Evolutionary conservation across 345 rosid genomes (phyloP).

Genomic region (Aquilaria sinensis): DNA sequence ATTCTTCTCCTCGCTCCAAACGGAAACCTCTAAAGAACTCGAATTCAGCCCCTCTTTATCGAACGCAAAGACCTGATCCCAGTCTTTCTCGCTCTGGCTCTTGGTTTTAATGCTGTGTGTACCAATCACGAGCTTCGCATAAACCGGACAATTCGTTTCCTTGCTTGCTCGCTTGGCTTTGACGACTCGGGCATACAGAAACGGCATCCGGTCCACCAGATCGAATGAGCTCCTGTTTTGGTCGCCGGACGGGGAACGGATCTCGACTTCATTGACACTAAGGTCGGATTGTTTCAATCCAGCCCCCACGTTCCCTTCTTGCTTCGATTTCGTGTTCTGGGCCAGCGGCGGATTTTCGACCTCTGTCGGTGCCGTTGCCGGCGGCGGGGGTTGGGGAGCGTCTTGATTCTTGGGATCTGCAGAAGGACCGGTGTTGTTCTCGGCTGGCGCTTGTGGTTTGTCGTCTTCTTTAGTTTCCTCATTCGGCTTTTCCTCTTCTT

Average conservation of each 20-base stretch:
- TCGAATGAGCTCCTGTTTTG: slow-evolving; percentile 60
- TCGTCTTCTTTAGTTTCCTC: slow-evolving; percentile 30
- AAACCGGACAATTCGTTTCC: slow-evolving; percentile 30
- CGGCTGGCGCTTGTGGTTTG: slow-evolving; percentile 27
- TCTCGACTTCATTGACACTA: slow-evolving; percentile 38
- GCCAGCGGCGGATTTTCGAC: slow-evolving; percentile 40
- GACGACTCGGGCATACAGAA: slow-evolving; percentile 66
- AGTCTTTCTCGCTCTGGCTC: slow-evolving; percentile 51
- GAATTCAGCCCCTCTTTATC: slow-evolving; percentile 81
- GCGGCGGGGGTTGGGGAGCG: slow-evolving; percentile 14
- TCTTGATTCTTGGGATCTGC: slow-evolving; percentile 9
- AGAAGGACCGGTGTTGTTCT: slow-evolving; percentile 16
- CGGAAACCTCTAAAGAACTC: slow-evolving; percentile 59
- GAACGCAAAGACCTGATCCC: slow-evolving; percentile 93
- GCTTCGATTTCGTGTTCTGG: slow-evolving; percentile 33
- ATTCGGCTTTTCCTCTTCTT: slow-evolving; percentile 28
- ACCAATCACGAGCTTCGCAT: slow-evolving; percentile 78
- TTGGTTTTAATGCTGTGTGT: slow-evolving; percentile 76
- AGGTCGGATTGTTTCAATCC: slow-evolving; percentile 28
- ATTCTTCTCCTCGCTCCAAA: slow-evolving; percentile 67
- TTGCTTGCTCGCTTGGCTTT: slow-evolving; percentile 51
- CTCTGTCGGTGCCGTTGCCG: slow-evolving; percentile 26
- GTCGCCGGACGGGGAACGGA: slow-evolving; percentile 45
- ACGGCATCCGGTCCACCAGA: slow-evolving; percentile 80
- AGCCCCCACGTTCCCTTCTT: slow-evolving; percentile 22